A percentile compares a stretch with the other conserved stretches of the same genome.
Conservation (phyloP, 2,329 filamentous ascomycete species). For the Mycogone perniciosa region DNA sequence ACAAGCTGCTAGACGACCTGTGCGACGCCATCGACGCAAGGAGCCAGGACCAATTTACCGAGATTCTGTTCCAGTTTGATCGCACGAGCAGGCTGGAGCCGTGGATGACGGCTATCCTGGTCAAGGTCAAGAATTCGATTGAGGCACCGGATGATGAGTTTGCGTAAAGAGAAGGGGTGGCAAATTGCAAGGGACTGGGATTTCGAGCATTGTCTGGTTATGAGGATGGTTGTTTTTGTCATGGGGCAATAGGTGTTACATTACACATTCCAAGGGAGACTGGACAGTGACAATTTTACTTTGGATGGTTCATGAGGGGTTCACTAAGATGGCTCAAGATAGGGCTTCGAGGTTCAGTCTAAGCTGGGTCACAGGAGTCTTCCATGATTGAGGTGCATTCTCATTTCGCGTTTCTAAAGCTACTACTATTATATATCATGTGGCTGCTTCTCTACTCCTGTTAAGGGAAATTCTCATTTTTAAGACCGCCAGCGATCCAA, state of each 20-base stretch:
- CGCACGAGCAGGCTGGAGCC: slow-evolving; percentile 91
- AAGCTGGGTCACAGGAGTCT: no score
- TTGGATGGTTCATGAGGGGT: background rate
- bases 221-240: background rate
- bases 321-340: no score
- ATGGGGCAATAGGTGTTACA: background rate
- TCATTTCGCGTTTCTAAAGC: background rate
- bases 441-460: background rate
- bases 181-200: background rate
- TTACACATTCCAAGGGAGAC: background rate
- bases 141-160: slow-evolving; percentile 48
- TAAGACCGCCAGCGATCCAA: slow-evolving; percentile 26
- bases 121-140: slow-evolving; percentile 78
- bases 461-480: background rate
- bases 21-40: slow-evolving; percentile 66
- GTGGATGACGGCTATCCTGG: slow-evolving; percentile 87
- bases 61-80: slow-evolving; percentile 84
- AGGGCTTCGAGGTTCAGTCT: no score
- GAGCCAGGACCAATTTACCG: slow-evolving; percentile 76
- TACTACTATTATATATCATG: slow-evolving; percentile 4
- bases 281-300: background rate
- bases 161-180: slow-evolving; percentile 23
- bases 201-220: slow-evolving; percentile 4
- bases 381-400: background rate
- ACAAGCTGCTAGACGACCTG: slow-evolving; percentile 73